A percentile compares a stretch with the other conserved stretches of the same genome.
These are phyloP conservation scores for Penicillium fimorum DNA, from an alignment of 495 filamentous ascomycete genomes.

Conservation along the genomic window DNA sequence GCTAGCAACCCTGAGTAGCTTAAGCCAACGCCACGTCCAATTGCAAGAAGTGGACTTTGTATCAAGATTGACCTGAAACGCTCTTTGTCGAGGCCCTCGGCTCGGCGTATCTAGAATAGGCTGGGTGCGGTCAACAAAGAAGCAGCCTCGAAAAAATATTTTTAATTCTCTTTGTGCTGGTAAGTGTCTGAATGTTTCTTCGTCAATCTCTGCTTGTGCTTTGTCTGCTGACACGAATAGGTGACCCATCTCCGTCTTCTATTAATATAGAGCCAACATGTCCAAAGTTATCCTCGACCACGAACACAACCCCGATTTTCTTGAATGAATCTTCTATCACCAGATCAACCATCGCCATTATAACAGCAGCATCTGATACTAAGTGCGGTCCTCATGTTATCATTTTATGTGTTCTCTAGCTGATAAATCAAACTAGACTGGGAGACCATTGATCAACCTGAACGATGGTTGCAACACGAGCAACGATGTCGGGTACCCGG, in stretches of 20 bases:
- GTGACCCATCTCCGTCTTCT: background rate
- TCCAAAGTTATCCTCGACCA: background rate
- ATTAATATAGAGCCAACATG: slow-evolving; percentile 6
- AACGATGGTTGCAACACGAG: background rate
- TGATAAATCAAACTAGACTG: background rate
- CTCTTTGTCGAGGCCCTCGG: background rate
- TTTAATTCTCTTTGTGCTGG: slow-evolving; percentile 2
- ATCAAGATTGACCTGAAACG: background rate
- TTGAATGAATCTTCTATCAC: background rate
- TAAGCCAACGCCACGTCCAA: background rate
- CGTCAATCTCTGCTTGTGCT: background rate
- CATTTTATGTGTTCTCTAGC: background rate
- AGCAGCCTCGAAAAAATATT: background rate
- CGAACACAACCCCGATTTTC: background rate
- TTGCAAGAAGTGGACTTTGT: background rate
- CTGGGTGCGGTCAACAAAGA: background rate
- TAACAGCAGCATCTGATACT: background rate
- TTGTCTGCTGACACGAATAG: background rate
- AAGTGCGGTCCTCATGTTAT: background rate
- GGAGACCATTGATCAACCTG: background rate
- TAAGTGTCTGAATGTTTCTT: background rate
- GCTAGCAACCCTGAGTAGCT: background rate
- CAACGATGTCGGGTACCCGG: background rate
- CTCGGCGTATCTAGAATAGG: background rate
- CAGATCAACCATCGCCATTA: background rate